Evolutionary conservation across 2,329 filamentous ascomycete genomes (phyloP), one percentile per base, ranked within the genome.

Genomic region (Cladosporium sp.): DNA sequence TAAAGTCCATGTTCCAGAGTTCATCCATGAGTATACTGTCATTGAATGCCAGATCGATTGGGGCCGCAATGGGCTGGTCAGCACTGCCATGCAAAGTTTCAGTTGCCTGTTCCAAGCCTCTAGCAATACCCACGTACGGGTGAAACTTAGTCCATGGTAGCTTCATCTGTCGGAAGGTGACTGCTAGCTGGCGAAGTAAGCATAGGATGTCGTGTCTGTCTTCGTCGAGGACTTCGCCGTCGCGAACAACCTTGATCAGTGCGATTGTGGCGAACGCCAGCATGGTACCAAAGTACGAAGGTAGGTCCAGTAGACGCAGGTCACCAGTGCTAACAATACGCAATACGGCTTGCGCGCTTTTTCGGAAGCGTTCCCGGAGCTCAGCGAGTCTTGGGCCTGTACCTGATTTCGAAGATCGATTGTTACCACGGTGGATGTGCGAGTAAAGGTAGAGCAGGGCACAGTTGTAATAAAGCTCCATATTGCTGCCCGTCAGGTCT

Each of bases 211-310:
- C 58, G n/a, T 30, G 58, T 26, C 21, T 49, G 26, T 32, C 18
- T 2, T 16, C 11, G 14, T 10, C 7, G 5, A 3, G 25, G 25
- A 26, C 43, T 21, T 11, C 11, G 16, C 46, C 10, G 18, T 60
- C 58, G 26, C 58, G 58, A 21, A 25, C n/a, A 0, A 74, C 69
- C 60, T 75, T 75, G 25, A 76, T 69, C 26, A 75, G 67, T 43
- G 73, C 73, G 2, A 76, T 72, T 5, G 71, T 68, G 18, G 73
- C 73, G 49, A 74, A 75, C 1, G 70, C 71, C 58, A 74, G 72
- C 73, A 75, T 75, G 43, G 73, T 65, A 65, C 74, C 71, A 61
- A 75, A 74, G 64, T 75, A 75, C 11, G 72, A 73, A 5, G 73
- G 73, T 32, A 74, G 56, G 18, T 73, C 73, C 56, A 72, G 71